Conservation (phyloP, 306 rosid genomes). For the Benincasa hispida region DNA sequence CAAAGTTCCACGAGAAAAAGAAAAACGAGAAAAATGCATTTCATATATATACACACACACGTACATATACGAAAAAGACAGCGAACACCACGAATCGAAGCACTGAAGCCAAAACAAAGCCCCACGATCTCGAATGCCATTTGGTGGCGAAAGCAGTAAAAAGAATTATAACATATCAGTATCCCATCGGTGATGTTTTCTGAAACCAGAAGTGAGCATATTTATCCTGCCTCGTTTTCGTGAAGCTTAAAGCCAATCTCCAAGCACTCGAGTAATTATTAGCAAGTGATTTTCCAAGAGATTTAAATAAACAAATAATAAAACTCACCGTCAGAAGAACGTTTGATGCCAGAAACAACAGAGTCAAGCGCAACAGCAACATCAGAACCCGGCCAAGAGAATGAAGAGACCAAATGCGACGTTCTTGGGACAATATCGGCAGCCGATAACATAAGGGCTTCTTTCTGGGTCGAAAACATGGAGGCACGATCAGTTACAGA, state of each 20-base stretch:
- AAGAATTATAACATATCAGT: neutral
- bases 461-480: constrained; percentile 2
- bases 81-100: neutral
- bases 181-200: neutral
- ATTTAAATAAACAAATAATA: neutral
- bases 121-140: neutral
- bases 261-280: neutral
- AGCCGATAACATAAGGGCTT: constrained; percentile 19
- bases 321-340: constrained; percentile 58
- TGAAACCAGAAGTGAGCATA: neutral
- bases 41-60: neutral
- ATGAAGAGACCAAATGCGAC: constrained; percentile 32
- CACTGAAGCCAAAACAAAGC: neutral
- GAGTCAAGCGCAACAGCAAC: constrained; percentile 28
- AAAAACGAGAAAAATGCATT: neutral
- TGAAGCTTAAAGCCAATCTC: neutral
- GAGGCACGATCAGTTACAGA: neutral
- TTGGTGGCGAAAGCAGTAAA: neutral
- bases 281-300: neutral
- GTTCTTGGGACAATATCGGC: constrained; percentile 21
- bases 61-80: neutral
- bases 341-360: constrained; percentile 34
- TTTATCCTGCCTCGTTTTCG: neutral
- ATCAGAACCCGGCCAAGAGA: constrained; percentile 40
- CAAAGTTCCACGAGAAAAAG: neutral